Conservation (phyloP, 148 eudicot genomes). For the Hydrangea macrophylla region DNA sequence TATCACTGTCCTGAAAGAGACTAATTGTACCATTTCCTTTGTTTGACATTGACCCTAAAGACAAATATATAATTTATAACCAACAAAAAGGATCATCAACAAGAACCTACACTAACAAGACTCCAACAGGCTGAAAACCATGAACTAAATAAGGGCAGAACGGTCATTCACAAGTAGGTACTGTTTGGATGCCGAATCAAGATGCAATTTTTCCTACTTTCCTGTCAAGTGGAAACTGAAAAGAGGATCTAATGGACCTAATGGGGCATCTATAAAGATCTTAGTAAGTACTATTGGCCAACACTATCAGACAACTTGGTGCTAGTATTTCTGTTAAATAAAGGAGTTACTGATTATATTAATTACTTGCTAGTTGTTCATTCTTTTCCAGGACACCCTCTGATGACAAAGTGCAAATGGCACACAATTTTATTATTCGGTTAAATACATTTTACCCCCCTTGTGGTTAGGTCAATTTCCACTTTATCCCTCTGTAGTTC, state of each 20-base stretch:
- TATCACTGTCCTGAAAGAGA: constrained; percentile 18
- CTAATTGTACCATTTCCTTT: constrained; percentile 4
- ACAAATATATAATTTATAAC: neutral
- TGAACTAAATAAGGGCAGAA: neutral
- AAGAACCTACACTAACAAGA: neutral
- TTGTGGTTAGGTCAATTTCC: neutral
- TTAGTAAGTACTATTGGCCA: neutral
- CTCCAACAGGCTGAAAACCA: constrained; percentile 1
- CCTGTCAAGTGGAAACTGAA: neutral
- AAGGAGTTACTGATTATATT: no score
- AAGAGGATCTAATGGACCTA: no score
- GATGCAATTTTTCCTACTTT: neutral
- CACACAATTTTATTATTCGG: neutral
- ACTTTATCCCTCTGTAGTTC: no score
- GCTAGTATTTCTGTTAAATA: neutral
- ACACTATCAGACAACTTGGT: neutral
- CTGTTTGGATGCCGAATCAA: neutral
- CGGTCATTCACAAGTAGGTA: neutral
- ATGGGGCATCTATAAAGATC: neutral
- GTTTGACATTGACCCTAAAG: neutral
- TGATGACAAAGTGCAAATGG: neutral
- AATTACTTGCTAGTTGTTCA: no score
- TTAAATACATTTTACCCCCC: neutral
- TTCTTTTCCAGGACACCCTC: no score
- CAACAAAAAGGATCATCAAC: neutral